Evolutionary conservation across 1,139 yeast species (phyloP).

Genomic region (Saccharomyces uvarum): DNA sequence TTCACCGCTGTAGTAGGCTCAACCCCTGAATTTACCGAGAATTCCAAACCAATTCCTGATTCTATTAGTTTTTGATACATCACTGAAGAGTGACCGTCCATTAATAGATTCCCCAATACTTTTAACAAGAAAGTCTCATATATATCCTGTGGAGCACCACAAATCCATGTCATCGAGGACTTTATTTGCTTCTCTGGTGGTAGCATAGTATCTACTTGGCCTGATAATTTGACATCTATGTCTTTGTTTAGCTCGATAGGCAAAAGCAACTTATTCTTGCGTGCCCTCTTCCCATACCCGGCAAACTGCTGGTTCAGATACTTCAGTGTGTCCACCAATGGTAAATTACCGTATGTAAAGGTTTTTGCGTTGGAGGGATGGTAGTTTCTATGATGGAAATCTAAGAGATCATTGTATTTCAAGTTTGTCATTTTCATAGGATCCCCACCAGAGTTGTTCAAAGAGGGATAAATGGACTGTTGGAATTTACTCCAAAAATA

Average conservation of each 20-base stretch:
- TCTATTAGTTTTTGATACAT: constrained; percentile 80
- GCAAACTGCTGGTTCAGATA: constrained; percentile 48
- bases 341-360: constrained; percentile 78
- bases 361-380: constrained; percentile 88
- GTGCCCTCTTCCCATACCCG: constrained; percentile 45
- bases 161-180: constrained; percentile 79
- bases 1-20: constrained; percentile 76
- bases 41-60: constrained; percentile 77
- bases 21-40: constrained; percentile 79
- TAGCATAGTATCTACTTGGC: constrained; percentile 81
- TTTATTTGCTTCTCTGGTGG: constrained; percentile 66
- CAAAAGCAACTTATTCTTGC: constrained; percentile 19
- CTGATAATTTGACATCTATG: constrained; percentile 40
- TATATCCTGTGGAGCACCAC: constrained; percentile 64
- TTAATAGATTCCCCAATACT: constrained; percentile 60
- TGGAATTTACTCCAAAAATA: constrained; percentile 78
- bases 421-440: constrained; percentile 72
- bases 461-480: constrained; percentile 74
- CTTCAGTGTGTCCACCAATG: constrained; percentile 53
- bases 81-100: constrained; percentile 91
- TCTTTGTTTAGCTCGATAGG: constrained; percentile 41
- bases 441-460: constrained; percentile 92
- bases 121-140: constrained; percentile 70
- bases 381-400: constrained; percentile 66
- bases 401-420: constrained; percentile 63